phyloP scores from a whole-genome alignment of 257 asterid species.

The Sherardia arvensis region DNA sequence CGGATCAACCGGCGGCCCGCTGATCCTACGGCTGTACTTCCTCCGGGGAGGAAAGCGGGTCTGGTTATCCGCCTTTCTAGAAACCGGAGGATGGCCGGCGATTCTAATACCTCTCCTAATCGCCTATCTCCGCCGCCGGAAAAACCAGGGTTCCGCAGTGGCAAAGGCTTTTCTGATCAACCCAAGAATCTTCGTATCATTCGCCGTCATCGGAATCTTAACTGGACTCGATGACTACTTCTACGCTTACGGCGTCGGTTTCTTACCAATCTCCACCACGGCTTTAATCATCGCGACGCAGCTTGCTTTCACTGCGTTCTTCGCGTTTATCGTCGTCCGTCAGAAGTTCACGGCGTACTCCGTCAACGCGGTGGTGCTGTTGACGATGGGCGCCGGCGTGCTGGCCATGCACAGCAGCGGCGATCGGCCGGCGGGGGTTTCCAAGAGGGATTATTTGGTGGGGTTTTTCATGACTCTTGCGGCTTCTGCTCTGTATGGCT shows the following conservation, averaged over 20 bases:
- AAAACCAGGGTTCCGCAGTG: conserved; percentile 6
- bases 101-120: conserved; percentile 17
- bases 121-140: conserved; percentile 16
- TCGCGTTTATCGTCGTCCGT: conserved; percentile 14
- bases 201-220: conserved; percentile 14
- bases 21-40: conserved; percentile 22
- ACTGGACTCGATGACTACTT: conserved; percentile 21
- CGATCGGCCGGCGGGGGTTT: conserved; percentile 19
- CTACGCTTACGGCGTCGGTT: conserved; percentile 20
- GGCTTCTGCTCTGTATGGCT: conserved; percentile 22
- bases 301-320: conserved; percentile 20
- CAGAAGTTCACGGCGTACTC: conserved; percentile 21
- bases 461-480: conserved; percentile 23
- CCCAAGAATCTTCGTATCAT: neutral
- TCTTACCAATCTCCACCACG: conserved; percentile 21
- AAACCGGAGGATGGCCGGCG: conserved; percentile 24
- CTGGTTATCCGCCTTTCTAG: conserved; percentile 21
- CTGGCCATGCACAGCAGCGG: conserved; percentile 14
- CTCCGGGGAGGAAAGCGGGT: conserved; percentile 19
- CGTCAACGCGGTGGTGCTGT: conserved; percentile 13
- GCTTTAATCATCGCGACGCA: conserved; percentile 20
- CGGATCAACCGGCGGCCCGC: conserved; percentile 22
- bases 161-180: conserved; percentile 5
- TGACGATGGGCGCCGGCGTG: conserved; percentile 20
- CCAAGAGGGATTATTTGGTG: conserved; percentile 13